phyloP scores from a whole-genome alignment of 371 early-diverging fungal species.

The Lichtheimia hyalospora region DNA sequence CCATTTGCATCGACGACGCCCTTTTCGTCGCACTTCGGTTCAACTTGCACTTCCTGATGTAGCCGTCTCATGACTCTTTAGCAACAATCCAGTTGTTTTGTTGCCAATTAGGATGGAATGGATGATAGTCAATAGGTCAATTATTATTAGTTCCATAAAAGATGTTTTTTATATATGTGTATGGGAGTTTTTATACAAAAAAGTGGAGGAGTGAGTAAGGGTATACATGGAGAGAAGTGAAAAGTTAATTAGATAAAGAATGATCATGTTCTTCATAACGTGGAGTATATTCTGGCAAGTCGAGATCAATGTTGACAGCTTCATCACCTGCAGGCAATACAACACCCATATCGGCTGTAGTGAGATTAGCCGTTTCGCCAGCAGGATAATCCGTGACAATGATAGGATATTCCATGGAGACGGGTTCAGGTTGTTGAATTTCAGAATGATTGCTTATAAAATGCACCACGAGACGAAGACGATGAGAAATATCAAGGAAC shows the following conservation, averaged over 20 bases:
- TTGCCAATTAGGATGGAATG: too few species aligned
- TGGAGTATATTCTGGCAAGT: slow-evolving; percentile 51
- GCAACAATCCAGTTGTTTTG: too few species aligned
- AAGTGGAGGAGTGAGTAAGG: not conserved
- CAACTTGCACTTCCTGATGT: too few species aligned
- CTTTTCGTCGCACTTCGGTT: too few species aligned
- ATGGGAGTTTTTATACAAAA: not conserved
- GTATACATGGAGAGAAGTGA: not conserved
- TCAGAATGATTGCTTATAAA: slow-evolving; percentile 19
- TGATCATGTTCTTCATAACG: slow-evolving; percentile 19
- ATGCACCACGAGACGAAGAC: slow-evolving; percentile 31
- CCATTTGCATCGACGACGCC: too few species aligned
- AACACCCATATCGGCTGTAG: not conserved
- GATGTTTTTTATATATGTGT: not conserved
- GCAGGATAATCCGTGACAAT: slow-evolving; percentile 47
- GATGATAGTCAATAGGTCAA: too few species aligned
- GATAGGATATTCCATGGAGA: slow-evolving; percentile 37
- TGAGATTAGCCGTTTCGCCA: not conserved
- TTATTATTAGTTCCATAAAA: too few species aligned
- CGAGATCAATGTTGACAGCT: slow-evolving; percentile 40
- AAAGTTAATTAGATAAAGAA: not conserved
- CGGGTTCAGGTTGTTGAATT: slow-evolving; percentile 13
- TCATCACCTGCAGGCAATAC: slow-evolving; percentile 26
- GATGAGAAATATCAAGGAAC: slow-evolving; percentile 43
- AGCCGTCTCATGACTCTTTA: too few species aligned